A percentile compares a stretch with the other conserved stretches of the same genome.
Evolutionary conservation across 83 land plant species (phyloP).

Genomic region (Thuja plicata): DNA sequence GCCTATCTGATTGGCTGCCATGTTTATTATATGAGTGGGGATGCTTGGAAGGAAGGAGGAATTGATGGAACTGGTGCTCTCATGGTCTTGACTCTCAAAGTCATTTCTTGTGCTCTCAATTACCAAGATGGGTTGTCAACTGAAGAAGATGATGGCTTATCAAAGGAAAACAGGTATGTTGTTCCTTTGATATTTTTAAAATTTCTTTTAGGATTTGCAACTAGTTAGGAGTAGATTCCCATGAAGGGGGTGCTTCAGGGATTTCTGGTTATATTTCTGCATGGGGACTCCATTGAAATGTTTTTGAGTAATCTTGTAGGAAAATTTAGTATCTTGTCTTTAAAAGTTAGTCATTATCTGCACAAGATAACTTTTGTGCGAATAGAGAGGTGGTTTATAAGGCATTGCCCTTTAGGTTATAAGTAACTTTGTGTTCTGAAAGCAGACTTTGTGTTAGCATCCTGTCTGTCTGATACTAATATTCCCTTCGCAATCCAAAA

Average conservation of each 20-base stretch:
- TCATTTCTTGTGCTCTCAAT: slow-evolving; percentile 87
- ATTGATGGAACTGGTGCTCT: slow-evolving; percentile 96
- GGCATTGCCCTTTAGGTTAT: neutral
- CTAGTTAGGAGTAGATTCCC: neutral
- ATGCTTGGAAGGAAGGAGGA: slow-evolving; percentile 98
- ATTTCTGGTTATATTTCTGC: neutral
- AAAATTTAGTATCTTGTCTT: neutral
- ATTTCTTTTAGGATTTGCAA: neutral
- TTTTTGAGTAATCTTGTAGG: neutral
- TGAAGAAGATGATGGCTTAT: slow-evolving; percentile 47
- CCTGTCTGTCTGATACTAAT: neutral
- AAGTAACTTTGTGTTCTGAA: neutral
- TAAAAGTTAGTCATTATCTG: neutral
- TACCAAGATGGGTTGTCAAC: slow-evolving; percentile 92
- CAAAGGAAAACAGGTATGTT: neutral
- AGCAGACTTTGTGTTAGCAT: neutral
- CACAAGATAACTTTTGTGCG: neutral
- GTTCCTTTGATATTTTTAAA: neutral
- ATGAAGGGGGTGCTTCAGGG: neutral
- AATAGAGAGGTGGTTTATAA: neutral
- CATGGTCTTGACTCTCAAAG: slow-evolving; percentile 96
- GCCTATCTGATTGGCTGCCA: slow-evolving; percentile 91
- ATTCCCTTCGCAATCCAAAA: neutral
- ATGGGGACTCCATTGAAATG: neutral
- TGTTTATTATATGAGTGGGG: slow-evolving; percentile 96